Evolutionary conservation across 495 filamentous ascomycete species (phyloP), one percentile per base, ranked within the genome.

Genomic region (Corynascus novoguineensis): DNA sequence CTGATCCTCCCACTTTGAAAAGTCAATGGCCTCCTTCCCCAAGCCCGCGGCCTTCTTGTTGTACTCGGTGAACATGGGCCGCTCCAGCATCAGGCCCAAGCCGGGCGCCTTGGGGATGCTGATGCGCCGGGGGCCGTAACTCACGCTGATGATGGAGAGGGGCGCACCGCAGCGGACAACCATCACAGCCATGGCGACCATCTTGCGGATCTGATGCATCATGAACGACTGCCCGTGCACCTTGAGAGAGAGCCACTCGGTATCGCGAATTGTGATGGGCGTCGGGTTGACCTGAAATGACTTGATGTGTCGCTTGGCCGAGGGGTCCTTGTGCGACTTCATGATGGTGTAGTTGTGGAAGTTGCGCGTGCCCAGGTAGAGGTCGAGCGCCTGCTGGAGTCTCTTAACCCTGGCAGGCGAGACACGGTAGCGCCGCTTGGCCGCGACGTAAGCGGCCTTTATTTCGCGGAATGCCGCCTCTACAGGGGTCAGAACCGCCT

Each of bases 161-260:
- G 83, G 77, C 38, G 84, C 83, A 41, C 90, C 95, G 69, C 86
- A 90, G 40, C 93, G 83, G 3, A 92, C 85, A 5, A 90, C 75
- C 53, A 98, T 80, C 9, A 90, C 79, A 35, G 84, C 88, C 90
- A 97, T 91, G 58, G 86, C 88, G 15, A 98, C 88, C 93, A 98
- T 98, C 72, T 96, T 97, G 57, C 93, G 87, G 70, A 98, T 98
- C 71, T 98, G 93, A 69, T 98, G 93, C 93, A 98, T 98, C 93
- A 98, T 98, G 79, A 98, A 98, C 57, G 86, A 90, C 72, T 98
- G 93, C 0, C 93, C 93, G 70, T 97, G 95, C 17, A 98, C 89
- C 62, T 95, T 95, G 53, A 97, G 76, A 25, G 87, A 92, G 8
- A 98, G 79, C 93, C 93, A 98, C 72, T 98, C 86, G 15, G 89